Evolutionary conservation across 331 rosid species (phyloP).

Genomic region (Malus hybrid): DNA sequence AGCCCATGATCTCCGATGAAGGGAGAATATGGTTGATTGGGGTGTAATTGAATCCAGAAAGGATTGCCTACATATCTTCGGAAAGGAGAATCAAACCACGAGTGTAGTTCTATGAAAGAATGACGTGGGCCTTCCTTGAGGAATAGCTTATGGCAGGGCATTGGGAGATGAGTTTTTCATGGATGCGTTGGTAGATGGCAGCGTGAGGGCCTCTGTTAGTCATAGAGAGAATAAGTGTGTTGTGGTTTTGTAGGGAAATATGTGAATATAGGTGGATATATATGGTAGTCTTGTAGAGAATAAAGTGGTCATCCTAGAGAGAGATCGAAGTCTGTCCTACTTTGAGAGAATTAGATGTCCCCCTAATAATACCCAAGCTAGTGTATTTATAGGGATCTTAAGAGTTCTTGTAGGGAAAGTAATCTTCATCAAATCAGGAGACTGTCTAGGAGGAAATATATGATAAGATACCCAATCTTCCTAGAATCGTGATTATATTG

Average conservation of each 20-base stretch:
- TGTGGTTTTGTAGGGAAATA: no score
- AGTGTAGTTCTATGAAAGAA: background rate
- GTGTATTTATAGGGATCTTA: background rate
- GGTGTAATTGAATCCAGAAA: background rate
- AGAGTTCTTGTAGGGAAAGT: background rate
- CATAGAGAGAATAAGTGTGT: no score
- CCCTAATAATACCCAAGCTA: background rate
- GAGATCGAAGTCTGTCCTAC: no score
- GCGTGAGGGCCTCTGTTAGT: no score
- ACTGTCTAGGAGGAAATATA: background rate
- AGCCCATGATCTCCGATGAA: no score
- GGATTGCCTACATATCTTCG: background rate
- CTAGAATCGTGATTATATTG: no score
- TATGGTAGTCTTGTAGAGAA: no score
- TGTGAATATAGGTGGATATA: no score
- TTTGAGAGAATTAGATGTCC: no score
- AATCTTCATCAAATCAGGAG: background rate
- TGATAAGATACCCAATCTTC: no score
- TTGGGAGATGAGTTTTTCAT: background rate
- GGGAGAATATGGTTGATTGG: background rate
- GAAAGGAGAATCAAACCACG: background rate
- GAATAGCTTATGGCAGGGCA: rapidly evolving
- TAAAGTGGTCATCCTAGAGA: no score
- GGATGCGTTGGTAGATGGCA: rapidly evolving
- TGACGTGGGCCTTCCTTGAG: background rate